Base-by-base conservation (phyloP, 2,329 filamentous ascomycete genomes). In the Penicillium oxalicum region DNA sequence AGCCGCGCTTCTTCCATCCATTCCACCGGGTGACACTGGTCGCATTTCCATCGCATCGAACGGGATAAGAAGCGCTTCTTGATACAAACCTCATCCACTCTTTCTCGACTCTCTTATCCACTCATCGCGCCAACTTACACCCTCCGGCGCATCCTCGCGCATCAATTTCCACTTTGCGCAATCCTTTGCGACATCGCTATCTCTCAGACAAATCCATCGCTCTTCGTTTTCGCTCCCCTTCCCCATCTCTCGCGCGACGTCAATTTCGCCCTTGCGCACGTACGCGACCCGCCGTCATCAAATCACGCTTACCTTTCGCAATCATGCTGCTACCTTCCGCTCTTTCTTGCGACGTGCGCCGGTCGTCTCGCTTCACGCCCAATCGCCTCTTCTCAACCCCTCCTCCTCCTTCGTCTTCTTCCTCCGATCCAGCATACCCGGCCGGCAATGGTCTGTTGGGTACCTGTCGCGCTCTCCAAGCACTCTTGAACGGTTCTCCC, bases 21-120 rank as follows among this genome's bases (percentile, higher is more conserved):
- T 81, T 8, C 70, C 13, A 74, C 29, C 78, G 78, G 40, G 75
- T 85, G 45, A 84, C 85, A 39, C 35, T 47, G 18, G 1, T 82
- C 57, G 63, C 60, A 60, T 60, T 50, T 27, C 24, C 42, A 53
- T 54, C 61, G 60, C 61, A 56, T 34, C 32, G 18, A 38, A 54
- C 49, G 49, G 25, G 53, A 45, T 40, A 46, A 5, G 47, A 61
- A 61, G 59, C 64, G 65, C 64, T 55, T 49, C 25, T 35, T 27
- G 28, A 40, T 36, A 4, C 36, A 27, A 41, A 46, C 18, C 24
- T 26, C 4, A 11, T 59, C 18, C 44, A 44, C 51, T 52, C 48
- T 26, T 60, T 66, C 56, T 56, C 33, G 40, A n/a, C 41, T 25
- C 27, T 29, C 18, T 38, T 50, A 51, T 54, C 51, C 50, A 44